A percentile compares a stretch with the other conserved stretches of the same genome.
Conservation (phyloP, 2,329 filamentous ascomycete species). For the Berkeleyomyces rouxiae region DNA sequence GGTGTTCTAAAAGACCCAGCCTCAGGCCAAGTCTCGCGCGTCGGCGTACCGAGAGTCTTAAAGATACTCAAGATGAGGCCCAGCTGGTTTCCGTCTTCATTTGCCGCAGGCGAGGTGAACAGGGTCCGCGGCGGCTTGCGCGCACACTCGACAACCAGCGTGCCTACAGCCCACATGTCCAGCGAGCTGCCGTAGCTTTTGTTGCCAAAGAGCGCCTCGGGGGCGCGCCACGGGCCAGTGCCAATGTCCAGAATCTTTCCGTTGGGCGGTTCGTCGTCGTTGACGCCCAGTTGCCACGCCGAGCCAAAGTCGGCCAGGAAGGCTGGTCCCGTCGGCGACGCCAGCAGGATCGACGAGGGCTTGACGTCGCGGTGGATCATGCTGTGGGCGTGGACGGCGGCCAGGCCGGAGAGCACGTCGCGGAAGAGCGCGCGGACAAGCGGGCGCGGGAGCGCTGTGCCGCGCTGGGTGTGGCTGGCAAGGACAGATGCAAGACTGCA, state of each 20-base stretch:
- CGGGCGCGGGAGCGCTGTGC: background rate
- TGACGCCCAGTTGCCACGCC: slow-evolving; percentile 39
- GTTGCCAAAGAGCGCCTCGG: slow-evolving; percentile 79
- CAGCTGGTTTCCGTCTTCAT: slow-evolving; percentile 79
- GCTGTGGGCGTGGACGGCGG: slow-evolving; percentile 51
- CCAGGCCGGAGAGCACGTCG: slow-evolving; percentile 55
- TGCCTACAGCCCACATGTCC: slow-evolving; percentile 82
- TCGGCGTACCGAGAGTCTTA: slow-evolving; percentile 75
- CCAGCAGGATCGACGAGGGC: slow-evolving; percentile 70
- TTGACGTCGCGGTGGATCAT: slow-evolving; percentile 93
- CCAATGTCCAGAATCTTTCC: slow-evolving; percentile 83
- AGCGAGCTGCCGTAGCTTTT: slow-evolving; percentile 52
- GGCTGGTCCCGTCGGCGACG: slow-evolving; percentile 50
- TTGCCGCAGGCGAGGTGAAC: slow-evolving; percentile 58
- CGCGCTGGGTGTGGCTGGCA: slow-evolving; percentile 20
- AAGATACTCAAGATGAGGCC: slow-evolving; percentile 87
- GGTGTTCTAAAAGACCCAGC: slow-evolving; percentile 48
- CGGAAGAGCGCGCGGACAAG: slow-evolving; percentile 31
- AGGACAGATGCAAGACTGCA: slow-evolving; percentile 56
- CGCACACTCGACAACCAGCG: slow-evolving; percentile 63
- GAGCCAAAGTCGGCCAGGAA: slow-evolving; percentile 86
- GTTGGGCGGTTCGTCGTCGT: slow-evolving; percentile 48
- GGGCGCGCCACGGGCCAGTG: slow-evolving; percentile 77
- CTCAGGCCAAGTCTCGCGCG: slow-evolving; percentile 67
- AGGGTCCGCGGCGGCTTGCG: slow-evolving; percentile 40